Percentiles rank a stretch among this genome's conserved stretches.
Evolutionary conservation across 139 green algal species (phyloP).

Genomic region (Chlamydomonas incerta): DNA sequence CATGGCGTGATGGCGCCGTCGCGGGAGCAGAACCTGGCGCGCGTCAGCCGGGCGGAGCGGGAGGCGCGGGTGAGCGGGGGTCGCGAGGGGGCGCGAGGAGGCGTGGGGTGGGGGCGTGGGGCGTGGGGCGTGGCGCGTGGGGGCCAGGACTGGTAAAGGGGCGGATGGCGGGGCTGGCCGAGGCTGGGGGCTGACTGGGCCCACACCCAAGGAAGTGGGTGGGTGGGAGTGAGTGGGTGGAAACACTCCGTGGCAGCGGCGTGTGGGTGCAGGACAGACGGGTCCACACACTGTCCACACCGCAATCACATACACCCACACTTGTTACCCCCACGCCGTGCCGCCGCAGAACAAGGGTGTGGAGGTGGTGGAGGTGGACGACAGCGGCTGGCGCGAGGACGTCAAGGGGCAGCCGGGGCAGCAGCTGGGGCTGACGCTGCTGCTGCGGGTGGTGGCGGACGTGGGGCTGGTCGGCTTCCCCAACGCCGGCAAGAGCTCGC

Average conservation of each 20-base stretch:
- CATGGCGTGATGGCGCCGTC: constrained; percentile 64
- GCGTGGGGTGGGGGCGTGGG: too few relatives aligned
- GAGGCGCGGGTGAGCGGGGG: constrained; percentile 31
- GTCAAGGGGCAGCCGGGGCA: constrained; percentile 71
- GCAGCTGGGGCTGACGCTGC: constrained; percentile 79
- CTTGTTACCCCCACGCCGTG: background rate
- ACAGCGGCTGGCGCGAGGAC: constrained; percentile 75
- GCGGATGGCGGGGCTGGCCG: too few relatives aligned
- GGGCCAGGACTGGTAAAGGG: too few relatives aligned
- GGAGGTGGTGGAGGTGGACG: constrained; percentile 74
- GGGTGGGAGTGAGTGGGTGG: too few relatives aligned
- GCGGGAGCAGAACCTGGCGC: constrained; percentile 24
- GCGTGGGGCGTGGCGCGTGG: too few relatives aligned
- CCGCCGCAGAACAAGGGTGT: constrained; percentile 30
- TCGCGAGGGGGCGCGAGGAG: too few relatives aligned
- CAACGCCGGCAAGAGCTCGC: constrained; percentile 89
- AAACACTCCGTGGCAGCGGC: too few relatives aligned
- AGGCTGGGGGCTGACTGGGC: too few relatives aligned
- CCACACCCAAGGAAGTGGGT: background rate
- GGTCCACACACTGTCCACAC: too few relatives aligned
- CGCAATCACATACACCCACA: too few relatives aligned
- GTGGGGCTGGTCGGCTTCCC: constrained; percentile 95
- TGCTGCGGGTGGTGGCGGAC: constrained; percentile 91
- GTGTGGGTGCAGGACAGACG: too few relatives aligned
- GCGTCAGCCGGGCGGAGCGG: constrained; percentile 43